Evolutionary conservation across 2,329 filamentous ascomycete genomes (phyloP).

Genomic region (Didymella exigua): DNA sequence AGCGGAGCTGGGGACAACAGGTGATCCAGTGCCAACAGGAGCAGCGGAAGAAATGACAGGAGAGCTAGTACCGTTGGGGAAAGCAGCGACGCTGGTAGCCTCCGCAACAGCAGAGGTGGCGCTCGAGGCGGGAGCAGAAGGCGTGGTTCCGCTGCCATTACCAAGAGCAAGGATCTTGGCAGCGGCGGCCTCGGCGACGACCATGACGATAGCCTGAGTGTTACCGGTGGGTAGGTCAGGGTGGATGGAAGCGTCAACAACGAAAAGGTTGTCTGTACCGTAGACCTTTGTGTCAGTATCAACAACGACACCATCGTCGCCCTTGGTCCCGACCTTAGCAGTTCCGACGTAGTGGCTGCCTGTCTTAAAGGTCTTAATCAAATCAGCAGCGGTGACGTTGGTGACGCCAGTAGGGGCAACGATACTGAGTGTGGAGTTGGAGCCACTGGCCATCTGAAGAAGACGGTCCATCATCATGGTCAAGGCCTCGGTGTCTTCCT

Average conservation of each 20-base stretch:
- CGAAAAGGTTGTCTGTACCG: conserved; percentile 51
- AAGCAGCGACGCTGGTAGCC: conserved; percentile 7
- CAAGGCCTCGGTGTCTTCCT: conserved; percentile 45
- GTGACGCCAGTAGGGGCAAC: conserved; percentile 45
- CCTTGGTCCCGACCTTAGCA: conserved; percentile 57
- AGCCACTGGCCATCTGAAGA: conserved; percentile 43
- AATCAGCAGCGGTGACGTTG: conserved; percentile 49
- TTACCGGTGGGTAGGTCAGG: conserved; percentile 73
- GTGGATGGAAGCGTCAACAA: conserved; percentile 59
- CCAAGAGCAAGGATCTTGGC: conserved; percentile 56
- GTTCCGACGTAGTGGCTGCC: conserved; percentile 57
- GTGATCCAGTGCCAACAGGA: conserved; percentile 8
- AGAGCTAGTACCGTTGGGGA: conserved; percentile 3
- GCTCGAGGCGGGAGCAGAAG: neutral
- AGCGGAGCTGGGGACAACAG: conserved; percentile 13
- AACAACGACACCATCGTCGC: conserved; percentile 50
- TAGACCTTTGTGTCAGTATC: conserved; percentile 51
- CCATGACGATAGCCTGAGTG: conserved; percentile 68
- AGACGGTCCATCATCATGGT: conserved; percentile 56
- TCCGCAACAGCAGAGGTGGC: conserved; percentile 6
- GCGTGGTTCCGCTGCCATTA: conserved; percentile 26
- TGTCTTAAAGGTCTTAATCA: conserved; percentile 41
- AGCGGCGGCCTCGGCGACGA: conserved; percentile 66
- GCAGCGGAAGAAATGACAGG: conserved; percentile 1
- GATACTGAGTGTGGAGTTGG: conserved; percentile 38